These are phyloP conservation scores for Aspergillus panamensis DNA, from an alignment of 495 filamentous ascomycete genomes.

Conservation along the genomic window DNA sequence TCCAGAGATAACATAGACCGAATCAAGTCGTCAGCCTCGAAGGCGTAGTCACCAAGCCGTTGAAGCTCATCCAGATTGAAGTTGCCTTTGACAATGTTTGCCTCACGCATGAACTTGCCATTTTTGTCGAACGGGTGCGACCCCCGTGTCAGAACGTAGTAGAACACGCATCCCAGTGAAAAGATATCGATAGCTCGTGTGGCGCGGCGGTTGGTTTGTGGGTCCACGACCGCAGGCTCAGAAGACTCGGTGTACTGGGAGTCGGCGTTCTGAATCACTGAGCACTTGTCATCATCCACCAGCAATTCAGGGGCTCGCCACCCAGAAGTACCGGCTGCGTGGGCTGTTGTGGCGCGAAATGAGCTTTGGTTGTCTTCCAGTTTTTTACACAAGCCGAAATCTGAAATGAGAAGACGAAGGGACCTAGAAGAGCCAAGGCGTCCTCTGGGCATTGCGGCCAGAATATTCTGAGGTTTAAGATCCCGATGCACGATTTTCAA, in stretches of 20 bases:
- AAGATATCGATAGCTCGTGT: conserved; percentile 97
- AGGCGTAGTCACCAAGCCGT: conserved; percentile 72
- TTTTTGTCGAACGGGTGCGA: conserved; percentile 93
- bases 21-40: conserved; percentile 84
- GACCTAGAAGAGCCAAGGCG: conserved; percentile 30
- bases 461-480: conserved; percentile 94
- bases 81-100: conserved; percentile 88
- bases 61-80: conserved; percentile 69
- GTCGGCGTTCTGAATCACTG: conserved; percentile 27
- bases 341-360: conserved; percentile 88
- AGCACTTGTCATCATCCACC: conserved; percentile 63
- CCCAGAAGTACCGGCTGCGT: conserved; percentile 88
- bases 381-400: conserved; percentile 97
- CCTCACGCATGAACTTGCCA: conserved; percentile 89
- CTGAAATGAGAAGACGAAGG: conserved; percentile 83
- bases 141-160: conserved; percentile 88
- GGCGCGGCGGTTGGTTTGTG: conserved; percentile 70
- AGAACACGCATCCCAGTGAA: conserved; percentile 92
- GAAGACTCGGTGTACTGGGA: conserved; percentile 51
- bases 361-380: conserved; percentile 94
- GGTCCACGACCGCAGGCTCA: conserved; percentile 58
- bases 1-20: conserved; percentile 73
- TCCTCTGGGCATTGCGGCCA: conserved; percentile 60
- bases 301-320: conserved; percentile 96
- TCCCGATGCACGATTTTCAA: conserved; percentile 96